Conservation (phyloP, 768 basidiomycete genomes). For the Termitomyces sp. region DNA sequence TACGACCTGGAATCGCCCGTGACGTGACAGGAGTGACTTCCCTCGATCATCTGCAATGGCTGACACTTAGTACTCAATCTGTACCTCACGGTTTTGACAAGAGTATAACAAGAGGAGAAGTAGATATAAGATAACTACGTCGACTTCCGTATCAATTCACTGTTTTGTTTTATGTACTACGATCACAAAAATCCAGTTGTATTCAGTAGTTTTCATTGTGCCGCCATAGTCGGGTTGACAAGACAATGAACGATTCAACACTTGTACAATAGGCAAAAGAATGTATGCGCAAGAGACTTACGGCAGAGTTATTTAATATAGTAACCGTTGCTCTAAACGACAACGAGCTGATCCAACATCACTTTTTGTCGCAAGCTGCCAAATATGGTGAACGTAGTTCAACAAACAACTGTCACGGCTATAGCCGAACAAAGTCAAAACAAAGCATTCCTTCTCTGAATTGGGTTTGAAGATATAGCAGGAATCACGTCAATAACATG, state of each 20-base stretch:
- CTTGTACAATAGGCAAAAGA: not conserved
- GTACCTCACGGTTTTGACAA: not conserved
- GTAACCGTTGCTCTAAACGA: not conserved
- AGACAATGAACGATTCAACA: not conserved
- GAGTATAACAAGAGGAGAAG: not conserved
- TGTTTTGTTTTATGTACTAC: too few relatives aligned
- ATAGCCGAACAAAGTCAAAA: slow-evolving; percentile 3
- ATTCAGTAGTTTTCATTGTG: not conserved
- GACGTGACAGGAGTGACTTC: slow-evolving; percentile 14
- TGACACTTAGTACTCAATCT: not conserved
- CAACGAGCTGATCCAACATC: not conserved
- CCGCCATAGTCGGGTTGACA: not conserved
- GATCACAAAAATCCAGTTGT: not conserved
- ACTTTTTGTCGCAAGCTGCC: slow-evolving; percentile 13
- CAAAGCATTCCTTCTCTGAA: not conserved
- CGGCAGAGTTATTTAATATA: not conserved
- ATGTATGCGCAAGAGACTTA: not conserved
- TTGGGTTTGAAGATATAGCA: not conserved
- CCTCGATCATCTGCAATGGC: slow-evolving; percentile 7
- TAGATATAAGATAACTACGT: not conserved
- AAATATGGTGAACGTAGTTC: slow-evolving; percentile 34
- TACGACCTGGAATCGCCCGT: slow-evolving; percentile 9
- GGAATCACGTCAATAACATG: too few relatives aligned
- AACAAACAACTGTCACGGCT: not conserved
- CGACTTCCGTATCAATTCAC: not conserved